Evolutionary conservation across 2,329 filamentous ascomycete species (phyloP), one percentile per base, ranked within the genome.

Genomic region (Aspergillus quadricinctus): DNA sequence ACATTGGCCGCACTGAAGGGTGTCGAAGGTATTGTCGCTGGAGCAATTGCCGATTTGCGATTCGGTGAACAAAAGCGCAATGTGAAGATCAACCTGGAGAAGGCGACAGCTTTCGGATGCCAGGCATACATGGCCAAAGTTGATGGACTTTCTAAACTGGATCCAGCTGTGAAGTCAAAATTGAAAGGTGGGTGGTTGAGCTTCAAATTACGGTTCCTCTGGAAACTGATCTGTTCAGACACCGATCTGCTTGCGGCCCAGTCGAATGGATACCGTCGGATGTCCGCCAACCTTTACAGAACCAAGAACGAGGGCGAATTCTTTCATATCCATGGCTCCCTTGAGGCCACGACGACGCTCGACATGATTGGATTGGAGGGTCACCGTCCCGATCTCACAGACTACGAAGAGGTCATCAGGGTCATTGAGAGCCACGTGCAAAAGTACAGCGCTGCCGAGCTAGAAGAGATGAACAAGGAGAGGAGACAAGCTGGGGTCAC

Each of bases 281-380:
- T 90, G 71, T 88, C 88, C 10, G 88, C 88, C 14, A 89, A 89
- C 58, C 73, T 90, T 1, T 90, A 90, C 72, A 79, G 82, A 64
- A 89, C 88, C 8, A 86, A 83, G 67, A 80, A 78, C n/a, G 73
- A 78, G 1, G 83, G 81, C n/a, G 80, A 87, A 66, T 90, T 84
- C 65, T 91, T 88, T 66, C 88, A 91, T 65, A 87, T 90, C 27
- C 88, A 90, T 67, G 88, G 88, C 48, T 90, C 88, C 0, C 73
- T 91, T 0, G 87, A 90, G 62, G 88, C 88, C 3, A 85, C 83
- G 9, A 86, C 82, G 7, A 88, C 87, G 0, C 74, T 90, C 28
- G 78, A 82, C 48, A 90, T 90, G 87, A 81, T 90, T 62, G 88
- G 86, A 0, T 73, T 90, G 4, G 81, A 85, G 50, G 77, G 85